phyloP scores from a whole-genome alignment of 2,329 filamentous ascomycete genomes.

The Claviceps sp. region DNA sequence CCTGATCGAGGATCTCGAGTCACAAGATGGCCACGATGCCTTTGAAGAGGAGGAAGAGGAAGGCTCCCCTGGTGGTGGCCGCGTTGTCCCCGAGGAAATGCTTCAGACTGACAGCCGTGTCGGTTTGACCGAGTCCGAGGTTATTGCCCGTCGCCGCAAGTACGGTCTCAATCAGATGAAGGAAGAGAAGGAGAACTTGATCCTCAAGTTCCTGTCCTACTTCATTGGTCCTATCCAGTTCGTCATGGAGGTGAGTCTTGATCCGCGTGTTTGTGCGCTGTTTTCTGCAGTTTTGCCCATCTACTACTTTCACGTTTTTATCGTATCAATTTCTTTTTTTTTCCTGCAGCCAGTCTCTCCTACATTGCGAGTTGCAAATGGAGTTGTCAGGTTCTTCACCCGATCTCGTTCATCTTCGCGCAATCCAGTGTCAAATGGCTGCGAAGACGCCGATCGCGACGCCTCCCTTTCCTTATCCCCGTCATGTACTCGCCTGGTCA shows the following conservation, averaged over 20 bases:
- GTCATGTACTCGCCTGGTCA: not conserved
- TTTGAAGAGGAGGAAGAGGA: conserved; percentile 48
- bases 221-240: conserved; percentile 86
- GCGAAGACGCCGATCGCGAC: not conserved
- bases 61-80: conserved; percentile 37
- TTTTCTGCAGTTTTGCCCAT: not conserved
- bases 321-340: too few relatives aligned
- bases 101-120: conserved; percentile 61
- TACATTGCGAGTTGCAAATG: not conserved
- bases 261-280: not conserved
- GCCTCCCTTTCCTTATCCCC: too few relatives aligned
- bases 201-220: conserved; percentile 72
- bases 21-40: conserved; percentile 56
- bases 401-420: not conserved
- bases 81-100: conserved; percentile 57
- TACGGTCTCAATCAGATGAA: conserved; percentile 83
- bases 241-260: conserved; percentile 67
- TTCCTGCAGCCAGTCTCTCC: not conserved
- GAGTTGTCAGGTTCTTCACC: not conserved
- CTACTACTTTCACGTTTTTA: not conserved
- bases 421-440: not conserved
- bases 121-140: conserved; percentile 62
- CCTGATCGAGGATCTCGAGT: conserved; percentile 79
- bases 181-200: conserved; percentile 74
- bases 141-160: conserved; percentile 49